Percentiles rank a stretch among this genome's conserved stretches.
These are phyloP conservation scores for Linderniella brevidens DNA, from an alignment of 257 asterid species.

Conservation along the genomic window DNA sequence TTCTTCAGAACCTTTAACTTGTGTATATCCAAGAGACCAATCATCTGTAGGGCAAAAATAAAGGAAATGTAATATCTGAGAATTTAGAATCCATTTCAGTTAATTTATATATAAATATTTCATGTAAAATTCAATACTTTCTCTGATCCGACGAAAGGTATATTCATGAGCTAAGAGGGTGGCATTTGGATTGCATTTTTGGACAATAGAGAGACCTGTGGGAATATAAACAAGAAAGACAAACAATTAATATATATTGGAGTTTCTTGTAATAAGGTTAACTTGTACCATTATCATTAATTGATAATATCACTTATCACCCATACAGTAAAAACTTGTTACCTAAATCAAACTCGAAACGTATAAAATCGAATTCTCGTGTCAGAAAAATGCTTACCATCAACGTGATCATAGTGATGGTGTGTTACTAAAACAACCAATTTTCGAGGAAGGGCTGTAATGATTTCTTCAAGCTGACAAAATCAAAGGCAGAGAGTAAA, in stretches of 20 bases:
- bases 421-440: conserved; percentile 76
- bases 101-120: neutral
- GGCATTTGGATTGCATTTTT: conserved; percentile 74
- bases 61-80: conserved; percentile 9
- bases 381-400: conserved; percentile 36
- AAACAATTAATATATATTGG: no score
- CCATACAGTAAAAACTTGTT: no score
- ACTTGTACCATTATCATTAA: no score
- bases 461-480: conserved; percentile 67
- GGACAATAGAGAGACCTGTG: conserved; percentile 83
- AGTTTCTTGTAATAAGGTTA: no score
- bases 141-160: conserved; percentile 45
- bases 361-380: neutral
- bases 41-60: conserved; percentile 35
- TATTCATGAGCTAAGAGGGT: conserved; percentile 67
- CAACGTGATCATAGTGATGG: conserved; percentile 88
- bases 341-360: no score
- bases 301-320: no score
- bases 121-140: conserved; percentile 32
- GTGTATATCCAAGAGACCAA: conserved; percentile 61
- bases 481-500: conserved; percentile 7
- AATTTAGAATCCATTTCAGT: neutral
- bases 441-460: conserved; percentile 66
- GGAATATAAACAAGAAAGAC: conserved; percentile 2
- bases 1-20: conserved; percentile 74